Percentiles rank a stretch among this genome's conserved stretches.
Conservation (phyloP, 768 basidiomycete species). For the Lactarius trivialis region DNA sequence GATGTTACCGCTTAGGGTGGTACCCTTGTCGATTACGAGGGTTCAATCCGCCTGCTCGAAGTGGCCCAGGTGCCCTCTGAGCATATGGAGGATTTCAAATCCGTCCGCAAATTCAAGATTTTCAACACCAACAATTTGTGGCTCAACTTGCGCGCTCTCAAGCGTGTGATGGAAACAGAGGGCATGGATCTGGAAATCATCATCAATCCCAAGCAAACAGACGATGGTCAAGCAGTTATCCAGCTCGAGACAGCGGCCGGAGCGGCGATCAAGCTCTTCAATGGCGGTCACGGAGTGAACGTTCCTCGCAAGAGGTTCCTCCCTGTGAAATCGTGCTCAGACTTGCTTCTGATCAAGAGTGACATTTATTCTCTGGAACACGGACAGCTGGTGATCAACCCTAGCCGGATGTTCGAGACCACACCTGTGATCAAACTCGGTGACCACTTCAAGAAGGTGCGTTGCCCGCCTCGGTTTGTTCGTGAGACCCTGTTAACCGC, state of each 20-base stretch:
- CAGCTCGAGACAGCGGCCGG: constrained; percentile 77
- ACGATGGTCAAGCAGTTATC: constrained; percentile 64
- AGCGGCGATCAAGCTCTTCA: constrained; percentile 69
- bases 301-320: constrained; percentile 69
- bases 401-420: constrained; percentile 49
- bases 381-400: constrained; percentile 59
- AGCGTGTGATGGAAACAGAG: constrained; percentile 64
- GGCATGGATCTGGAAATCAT: constrained; percentile 76
- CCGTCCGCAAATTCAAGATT: constrained; percentile 72
- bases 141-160: constrained; percentile 55
- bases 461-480: constrained; percentile 2
- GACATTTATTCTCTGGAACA: constrained; percentile 67
- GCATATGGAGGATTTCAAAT: constrained; percentile 71
- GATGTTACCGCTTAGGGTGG: constrained; percentile 36
- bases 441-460: constrained; percentile 69
- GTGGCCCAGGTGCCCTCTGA: constrained; percentile 70
- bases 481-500: background rate
- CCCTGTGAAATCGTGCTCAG: constrained; percentile 57
- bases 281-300: constrained; percentile 61
- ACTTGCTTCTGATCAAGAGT: constrained; percentile 58
- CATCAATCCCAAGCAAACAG: constrained; percentile 62
- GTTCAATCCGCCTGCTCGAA: constrained; percentile 61
- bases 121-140: constrained; percentile 71
- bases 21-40: constrained; percentile 65
- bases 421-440: constrained; percentile 74